Base-by-base conservation (phyloP, 2,329 filamentous ascomycete genomes). In the Diaporthe ilicicola region DNA sequence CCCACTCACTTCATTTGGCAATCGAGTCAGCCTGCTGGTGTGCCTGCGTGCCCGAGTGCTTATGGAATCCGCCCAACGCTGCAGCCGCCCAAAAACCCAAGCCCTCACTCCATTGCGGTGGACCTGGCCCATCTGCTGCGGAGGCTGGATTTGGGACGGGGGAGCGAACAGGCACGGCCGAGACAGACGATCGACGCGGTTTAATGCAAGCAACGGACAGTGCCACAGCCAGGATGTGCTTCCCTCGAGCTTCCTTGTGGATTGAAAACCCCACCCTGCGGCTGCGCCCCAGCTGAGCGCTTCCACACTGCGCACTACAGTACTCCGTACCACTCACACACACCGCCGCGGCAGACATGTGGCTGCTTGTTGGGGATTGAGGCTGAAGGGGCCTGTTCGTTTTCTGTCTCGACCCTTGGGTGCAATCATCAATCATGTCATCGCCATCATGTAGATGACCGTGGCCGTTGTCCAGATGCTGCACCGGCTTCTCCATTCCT, bases 241-340 rank as follows among this genome's bases (percentile, higher is more conserved):
- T 62, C 56, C 56, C 24, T 50, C 48, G 22, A 48, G n/a, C n/a
- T n/a, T 50, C 48, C 48, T 62, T 17, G 42, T 34, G 59, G 59
- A 62, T 22, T 46, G 56, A 24, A 61, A 48, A 32, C 39, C 6
- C 59, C 42, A 48, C 42, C 22, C 59, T 64, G 59, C 59, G 44
- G 44, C 59, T 34, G 32, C 32, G 32, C 32, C 59, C 42, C 55
- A 29, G 24, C 24, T 44, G 55, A 44, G 37, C 37, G 34, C 55
- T 29, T 59, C 55, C 55, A 42, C 22, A 44, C 24, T 27, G 54
- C 13, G 39, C 54, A 24, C 55, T 6, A 29, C 13, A 8, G n/a
- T n/a, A n/a, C n/a, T n/a, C n/a, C n/a, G n/a, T n/a, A n/a, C n/a
- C n/a, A n/a, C 32, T 34, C 17, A 54, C 27, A 19, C 24, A 19